Evolutionary conservation across 2,329 filamentous ascomycete species (phyloP), one percentile per base, ranked within the genome.

Genomic region (Volutella citrinella): DNA sequence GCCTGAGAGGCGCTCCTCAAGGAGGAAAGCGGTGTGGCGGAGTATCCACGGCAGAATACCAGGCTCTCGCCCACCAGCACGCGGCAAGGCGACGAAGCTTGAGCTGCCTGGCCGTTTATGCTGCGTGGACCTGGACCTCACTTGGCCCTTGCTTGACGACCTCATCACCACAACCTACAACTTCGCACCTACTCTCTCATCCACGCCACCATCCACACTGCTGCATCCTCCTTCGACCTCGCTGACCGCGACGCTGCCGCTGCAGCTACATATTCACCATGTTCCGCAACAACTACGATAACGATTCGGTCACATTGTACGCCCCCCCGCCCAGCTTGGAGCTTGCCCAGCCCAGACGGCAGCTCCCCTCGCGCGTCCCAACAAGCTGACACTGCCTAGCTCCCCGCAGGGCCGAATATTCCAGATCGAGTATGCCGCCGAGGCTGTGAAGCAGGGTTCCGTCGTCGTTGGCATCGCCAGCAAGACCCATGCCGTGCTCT

Each of bases 271-370:
- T 32, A 27, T 39, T 30, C 47, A 45, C 59, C 59, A 97, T 98
- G 93, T 98, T 98, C 74, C 81, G 93, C 70, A 98, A 98, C 78
- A 97, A 97, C 71, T 98, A 98, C 78, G 93, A 98, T 74, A 98
- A 98, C 81, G 93, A 98, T 70, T 95, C 91, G 46, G 90, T 97
- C 70, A 98, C 93, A 70, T 98, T 97, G 89, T 95, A 77, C 70
- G 83, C 69, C 60, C 46, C 33, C 36, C 31, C 31, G 20, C 36
- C 11, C 36, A 19, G 20, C 29, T 33, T 23, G 28, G 30, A 30
- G 26, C 29, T 17, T 36, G 41, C 35, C 38, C 34, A 38, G 38
- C 37, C n/a, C n/a, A n/a, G n/a, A n/a, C n/a, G 43, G 40, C 39
- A 41, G 22, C 23, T 40, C 38, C 33, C 43, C 52, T 34, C 34